Conservation (phyloP, 73 alveolate genomes). For the Paramecium tetraurelia region DNA sequence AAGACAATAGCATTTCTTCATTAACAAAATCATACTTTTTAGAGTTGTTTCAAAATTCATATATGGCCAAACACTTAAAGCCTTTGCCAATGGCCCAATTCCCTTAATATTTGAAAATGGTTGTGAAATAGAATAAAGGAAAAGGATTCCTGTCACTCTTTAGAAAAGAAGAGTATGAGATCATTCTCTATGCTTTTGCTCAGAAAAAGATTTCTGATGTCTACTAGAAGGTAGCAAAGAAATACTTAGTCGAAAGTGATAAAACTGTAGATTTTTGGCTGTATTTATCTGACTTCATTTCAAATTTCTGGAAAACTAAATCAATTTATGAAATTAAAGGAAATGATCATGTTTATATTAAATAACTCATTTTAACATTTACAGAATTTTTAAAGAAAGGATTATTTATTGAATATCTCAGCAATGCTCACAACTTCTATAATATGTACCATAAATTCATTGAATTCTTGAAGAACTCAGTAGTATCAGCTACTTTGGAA, state of each 20-base stretch:
- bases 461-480: constrained; percentile 1
- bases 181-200: neutral
- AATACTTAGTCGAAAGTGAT: constrained; percentile 1
- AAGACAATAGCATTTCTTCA: neutral
- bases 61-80: constrained; percentile 15
- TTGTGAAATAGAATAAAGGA: neutral
- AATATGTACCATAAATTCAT: constrained; percentile 24
- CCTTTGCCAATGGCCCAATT: neutral
- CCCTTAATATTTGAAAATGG: constrained; percentile 20
- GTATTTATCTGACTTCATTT: neutral
- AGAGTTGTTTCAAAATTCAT: constrained; percentile 5
- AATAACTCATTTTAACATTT: neutral
- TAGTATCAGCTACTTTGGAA: constrained; percentile 27
- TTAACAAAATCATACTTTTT: neutral
- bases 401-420: neutral
- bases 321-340: constrained; percentile 20
- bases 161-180: neutral
- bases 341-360: constrained; percentile 12
- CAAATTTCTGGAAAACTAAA: neutral
- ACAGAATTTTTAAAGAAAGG: neutral
- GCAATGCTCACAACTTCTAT: neutral
- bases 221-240: neutral
- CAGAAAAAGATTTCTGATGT: neutral
- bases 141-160: neutral
- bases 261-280: neutral